Evolutionary conservation across 768 basidiomycete genomes (phyloP).

Genomic region (Nevesoporus exiguus): DNA sequence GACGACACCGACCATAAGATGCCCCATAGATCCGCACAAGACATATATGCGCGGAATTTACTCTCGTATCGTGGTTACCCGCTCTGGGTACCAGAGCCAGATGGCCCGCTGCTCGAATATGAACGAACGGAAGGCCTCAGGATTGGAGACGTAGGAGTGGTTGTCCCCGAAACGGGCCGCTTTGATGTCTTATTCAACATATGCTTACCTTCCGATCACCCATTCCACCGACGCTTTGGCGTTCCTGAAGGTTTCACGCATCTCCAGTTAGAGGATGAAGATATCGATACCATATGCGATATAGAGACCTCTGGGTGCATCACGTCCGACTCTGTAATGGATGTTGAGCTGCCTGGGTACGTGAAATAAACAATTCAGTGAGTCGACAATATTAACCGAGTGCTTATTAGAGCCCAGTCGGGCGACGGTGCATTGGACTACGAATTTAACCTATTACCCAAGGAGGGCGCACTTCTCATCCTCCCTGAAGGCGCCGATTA

Average conservation of each 20-base stretch:
- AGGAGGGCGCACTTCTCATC: background rate
- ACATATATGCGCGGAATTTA: no score
- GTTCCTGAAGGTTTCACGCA: background rate
- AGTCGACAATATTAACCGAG: no score
- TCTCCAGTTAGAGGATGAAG: background rate
- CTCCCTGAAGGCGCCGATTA: background rate
- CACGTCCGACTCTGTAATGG: background rate
- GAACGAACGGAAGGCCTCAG: no score
- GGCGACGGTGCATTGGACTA: background rate
- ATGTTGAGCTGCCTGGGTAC: background rate
- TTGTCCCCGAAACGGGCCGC: no score
- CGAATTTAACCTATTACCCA: background rate
- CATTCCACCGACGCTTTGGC: background rate
- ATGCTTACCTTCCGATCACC: no score
- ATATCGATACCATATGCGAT: background rate
- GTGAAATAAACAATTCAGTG: no score
- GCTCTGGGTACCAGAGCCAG: no score
- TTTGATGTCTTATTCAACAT: no score
- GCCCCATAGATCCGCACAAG: background rate
- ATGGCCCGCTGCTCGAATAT: no score
- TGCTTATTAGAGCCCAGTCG: background rate
- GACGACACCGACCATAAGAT: background rate
- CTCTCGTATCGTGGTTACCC: no score
- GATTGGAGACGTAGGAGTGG: no score
- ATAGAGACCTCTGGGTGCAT: background rate